Conservation (phyloP, 2,329 filamentous ascomycete species). For the Graphiopsis chlorocephala region DNA sequence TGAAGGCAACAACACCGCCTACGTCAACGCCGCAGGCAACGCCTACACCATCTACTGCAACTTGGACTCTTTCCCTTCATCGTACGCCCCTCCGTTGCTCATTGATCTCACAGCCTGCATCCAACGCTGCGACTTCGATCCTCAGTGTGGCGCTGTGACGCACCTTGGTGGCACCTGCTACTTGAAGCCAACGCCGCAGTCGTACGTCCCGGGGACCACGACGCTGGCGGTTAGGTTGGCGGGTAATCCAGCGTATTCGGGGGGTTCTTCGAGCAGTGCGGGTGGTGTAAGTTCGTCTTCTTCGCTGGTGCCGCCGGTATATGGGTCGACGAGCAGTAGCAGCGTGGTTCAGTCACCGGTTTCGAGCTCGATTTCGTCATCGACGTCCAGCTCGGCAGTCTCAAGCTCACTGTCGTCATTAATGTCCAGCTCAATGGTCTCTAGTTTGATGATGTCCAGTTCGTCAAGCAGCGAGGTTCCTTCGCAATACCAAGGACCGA, state of each 20-base stretch:
- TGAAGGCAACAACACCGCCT: constrained; percentile 14
- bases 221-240: constrained; percentile 1
- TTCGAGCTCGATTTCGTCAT: neutral
- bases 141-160: constrained; percentile 4
- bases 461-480: constrained; percentile 7
- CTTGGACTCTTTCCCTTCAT: neutral
- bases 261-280: neutral
- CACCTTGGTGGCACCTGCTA: neutral
- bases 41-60: constrained; percentile 18
- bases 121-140: constrained; percentile 10
- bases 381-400: neutral
- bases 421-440: neutral
- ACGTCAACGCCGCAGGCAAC: constrained; percentile 17
- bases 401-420: neutral
- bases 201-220: neutral
- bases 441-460: neutral
- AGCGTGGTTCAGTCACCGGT: neutral
- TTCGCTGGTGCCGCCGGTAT: neutral
- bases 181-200: constrained; percentile 3
- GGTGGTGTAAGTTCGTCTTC: neutral
- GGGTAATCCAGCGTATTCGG: neutral
- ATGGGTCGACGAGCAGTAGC: neutral
- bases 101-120: constrained; percentile 2
- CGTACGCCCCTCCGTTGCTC: neutral
- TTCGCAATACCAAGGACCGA: neutral